Conservation (phyloP, 1,139 yeast genomes). For the Kluyveromyces sp. region DNA sequence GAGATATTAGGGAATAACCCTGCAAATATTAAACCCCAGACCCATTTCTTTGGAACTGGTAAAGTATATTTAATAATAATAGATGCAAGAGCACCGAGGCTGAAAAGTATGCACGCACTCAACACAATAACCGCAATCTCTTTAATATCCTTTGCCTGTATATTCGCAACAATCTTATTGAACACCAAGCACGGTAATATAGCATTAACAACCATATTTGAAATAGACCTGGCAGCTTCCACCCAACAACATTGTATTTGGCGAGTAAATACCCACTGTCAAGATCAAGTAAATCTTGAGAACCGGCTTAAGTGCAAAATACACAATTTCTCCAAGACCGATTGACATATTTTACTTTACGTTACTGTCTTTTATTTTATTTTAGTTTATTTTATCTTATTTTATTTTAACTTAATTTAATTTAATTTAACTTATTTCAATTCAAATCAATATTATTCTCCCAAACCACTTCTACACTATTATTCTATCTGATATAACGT, state of each 20-base stretch:
- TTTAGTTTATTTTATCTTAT: too few species aligned
- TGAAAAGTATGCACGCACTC: constrained; percentile 54
- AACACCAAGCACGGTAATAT: constrained; percentile 75
- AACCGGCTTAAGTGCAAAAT: constrained; percentile 78
- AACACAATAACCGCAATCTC: constrained; percentile 67
- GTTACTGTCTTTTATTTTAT: too few species aligned
- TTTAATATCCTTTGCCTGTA: constrained; percentile 65
- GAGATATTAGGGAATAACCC: constrained; percentile 77
- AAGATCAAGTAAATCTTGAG: constrained; percentile 76
- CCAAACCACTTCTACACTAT: too few species aligned
- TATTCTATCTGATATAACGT: too few species aligned
- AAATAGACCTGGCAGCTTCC: constrained; percentile 65
- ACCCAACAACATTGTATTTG: constrained; percentile 60
- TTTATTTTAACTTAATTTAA: too few species aligned
- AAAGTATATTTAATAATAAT: constrained; percentile 29
- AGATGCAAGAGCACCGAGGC: constrained; percentile 39
- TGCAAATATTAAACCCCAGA: constrained; percentile 67
- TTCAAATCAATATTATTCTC: too few species aligned
- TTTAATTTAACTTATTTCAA: too few species aligned
- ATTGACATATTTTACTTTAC: constrained; percentile 18
- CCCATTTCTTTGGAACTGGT: constrained; percentile 64
- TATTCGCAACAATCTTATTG: constrained; percentile 61
- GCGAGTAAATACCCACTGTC: constrained; percentile 58
- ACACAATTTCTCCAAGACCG: constrained; percentile 61
- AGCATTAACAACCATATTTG: constrained; percentile 63